Evolutionary conservation across 768 basidiomycete genomes (phyloP).

Genomic region (Mrakia blollopis): DNA sequence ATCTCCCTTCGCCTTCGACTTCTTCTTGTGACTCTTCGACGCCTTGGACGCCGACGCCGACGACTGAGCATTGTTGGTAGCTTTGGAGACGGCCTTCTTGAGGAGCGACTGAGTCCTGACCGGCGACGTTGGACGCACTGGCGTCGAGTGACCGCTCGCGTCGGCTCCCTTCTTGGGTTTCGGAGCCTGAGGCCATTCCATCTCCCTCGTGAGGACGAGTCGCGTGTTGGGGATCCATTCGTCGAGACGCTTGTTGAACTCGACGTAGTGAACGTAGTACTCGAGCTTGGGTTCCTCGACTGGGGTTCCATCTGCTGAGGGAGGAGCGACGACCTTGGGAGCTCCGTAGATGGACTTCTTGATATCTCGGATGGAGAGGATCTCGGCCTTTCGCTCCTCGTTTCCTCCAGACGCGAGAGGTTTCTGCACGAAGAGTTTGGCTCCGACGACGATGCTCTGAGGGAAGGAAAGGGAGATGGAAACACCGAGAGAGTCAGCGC

Average conservation of each 20-base stretch:
- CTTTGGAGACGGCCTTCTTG: constrained; percentile 48
- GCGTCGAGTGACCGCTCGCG: constrained; percentile 14
- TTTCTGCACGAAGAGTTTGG: constrained; percentile 88
- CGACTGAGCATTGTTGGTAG: constrained; percentile 39
- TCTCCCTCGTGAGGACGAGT: constrained; percentile 72
- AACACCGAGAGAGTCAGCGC: not conserved
- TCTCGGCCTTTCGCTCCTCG: constrained; percentile 92
- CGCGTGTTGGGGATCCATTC: constrained; percentile 92
- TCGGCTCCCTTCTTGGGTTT: constrained; percentile 54
- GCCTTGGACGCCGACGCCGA: constrained; percentile 19
- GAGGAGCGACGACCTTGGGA: constrained; percentile 35
- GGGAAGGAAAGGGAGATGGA: constrained; percentile 7
- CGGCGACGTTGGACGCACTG: constrained; percentile 31
- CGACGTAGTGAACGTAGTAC: constrained; percentile 97
- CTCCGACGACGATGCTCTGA: constrained; percentile 83
- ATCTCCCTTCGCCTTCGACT: constrained; percentile 31
- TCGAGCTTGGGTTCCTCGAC: constrained; percentile 67
- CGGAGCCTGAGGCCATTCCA: constrained; percentile 75
- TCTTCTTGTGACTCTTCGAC: constrained; percentile 30
- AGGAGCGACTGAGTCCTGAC: constrained; percentile 36
- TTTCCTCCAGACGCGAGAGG: constrained; percentile 64
- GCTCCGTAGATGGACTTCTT: constrained; percentile 51
- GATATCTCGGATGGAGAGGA: constrained; percentile 89
- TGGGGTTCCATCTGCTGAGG: constrained; percentile 49
- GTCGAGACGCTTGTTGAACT: constrained; percentile 98